Percentiles rank a stretch among this genome's conserved stretches.
phyloP scores from a whole-genome alignment of 192 early-diverging fungal genomes.

The Mortierella hygrophila region DNA sequence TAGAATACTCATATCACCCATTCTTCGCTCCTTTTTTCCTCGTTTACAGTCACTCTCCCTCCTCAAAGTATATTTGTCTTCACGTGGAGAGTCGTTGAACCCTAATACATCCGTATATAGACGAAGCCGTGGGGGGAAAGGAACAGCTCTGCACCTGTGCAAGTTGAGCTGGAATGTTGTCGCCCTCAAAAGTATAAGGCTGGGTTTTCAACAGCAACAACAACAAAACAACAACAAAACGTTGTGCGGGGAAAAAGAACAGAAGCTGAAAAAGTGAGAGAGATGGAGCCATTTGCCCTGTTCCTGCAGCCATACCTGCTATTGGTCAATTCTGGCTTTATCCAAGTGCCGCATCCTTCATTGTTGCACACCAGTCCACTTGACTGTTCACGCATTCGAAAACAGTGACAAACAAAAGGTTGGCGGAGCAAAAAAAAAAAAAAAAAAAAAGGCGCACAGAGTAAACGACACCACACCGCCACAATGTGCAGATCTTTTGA shows the following conservation, averaged over 20 bases:
- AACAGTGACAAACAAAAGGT: too few relatives aligned
- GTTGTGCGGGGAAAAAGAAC: neutral
- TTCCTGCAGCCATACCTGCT: too few relatives aligned
- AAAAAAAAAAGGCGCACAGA: neutral
- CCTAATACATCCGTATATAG: neutral
- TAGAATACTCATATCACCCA: neutral
- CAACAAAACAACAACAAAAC: neutral
- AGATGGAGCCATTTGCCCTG: neutral
- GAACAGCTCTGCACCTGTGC: neutral
- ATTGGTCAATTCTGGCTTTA: too few relatives aligned
- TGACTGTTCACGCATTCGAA: too few relatives aligned
- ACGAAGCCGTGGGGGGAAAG: neutral
- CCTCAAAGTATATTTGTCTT: neutral
- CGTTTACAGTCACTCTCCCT: neutral
- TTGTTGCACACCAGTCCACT: too few relatives aligned
- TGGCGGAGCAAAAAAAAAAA: neutral
- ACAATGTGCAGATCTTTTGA: neutral
- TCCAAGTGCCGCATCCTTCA: too few relatives aligned
- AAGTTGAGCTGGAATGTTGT: conserved; percentile 1
- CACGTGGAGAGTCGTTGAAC: conserved; percentile 5
- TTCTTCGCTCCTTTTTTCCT: neutral
- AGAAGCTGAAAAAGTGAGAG: neutral
- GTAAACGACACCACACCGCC: neutral
- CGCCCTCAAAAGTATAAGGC: neutral
- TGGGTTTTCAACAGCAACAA: neutral